A percentile compares a stretch with the other conserved stretches of the same genome.
Conservation (phyloP, 2,329 filamentous ascomycete species). For the Madurella fahalii region DNA sequence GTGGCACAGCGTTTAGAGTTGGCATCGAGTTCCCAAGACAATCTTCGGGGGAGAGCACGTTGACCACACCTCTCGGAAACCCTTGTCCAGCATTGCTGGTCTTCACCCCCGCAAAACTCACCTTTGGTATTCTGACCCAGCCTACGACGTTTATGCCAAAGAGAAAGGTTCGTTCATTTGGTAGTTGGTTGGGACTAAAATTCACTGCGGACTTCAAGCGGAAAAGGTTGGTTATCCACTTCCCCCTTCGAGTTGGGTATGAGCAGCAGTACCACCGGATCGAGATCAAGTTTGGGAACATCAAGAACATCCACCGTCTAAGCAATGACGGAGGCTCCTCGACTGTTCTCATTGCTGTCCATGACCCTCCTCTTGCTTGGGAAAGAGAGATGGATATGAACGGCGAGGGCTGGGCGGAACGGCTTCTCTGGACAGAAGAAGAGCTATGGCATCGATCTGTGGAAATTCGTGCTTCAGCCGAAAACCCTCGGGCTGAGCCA, state of each 20-base stretch:
- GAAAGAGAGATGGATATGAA: conserved; percentile 34
- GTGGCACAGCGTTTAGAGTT: not conserved
- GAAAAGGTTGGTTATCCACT: conserved; percentile 31
- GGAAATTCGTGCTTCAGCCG: conserved; percentile 38
- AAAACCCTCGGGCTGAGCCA: conserved; percentile 32
- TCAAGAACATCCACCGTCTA: conserved; percentile 42
- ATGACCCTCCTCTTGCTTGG: conserved; percentile 47
- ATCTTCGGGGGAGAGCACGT: not conserved
- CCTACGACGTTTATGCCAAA: conserved; percentile 22
- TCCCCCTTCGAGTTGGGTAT: conserved; percentile 23
- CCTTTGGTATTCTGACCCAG: conserved; percentile 22
- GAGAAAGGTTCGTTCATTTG: conserved; percentile 6
- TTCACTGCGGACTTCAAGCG: conserved; percentile 32
- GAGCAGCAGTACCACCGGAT: conserved; percentile 35
- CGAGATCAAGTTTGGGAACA: conserved; percentile 41
- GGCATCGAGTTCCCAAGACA: conserved; percentile 10
- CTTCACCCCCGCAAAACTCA: conserved; percentile 14
- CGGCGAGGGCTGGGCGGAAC: conserved; percentile 33
- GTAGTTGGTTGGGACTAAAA: too few species aligned
- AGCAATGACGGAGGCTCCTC: conserved; percentile 31
- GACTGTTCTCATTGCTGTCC: conserved; percentile 45
- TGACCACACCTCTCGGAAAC: conserved; percentile 22
- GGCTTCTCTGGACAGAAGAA: conserved; percentile 36
- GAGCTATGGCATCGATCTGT: conserved; percentile 49
- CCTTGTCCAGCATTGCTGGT: conserved; percentile 11